Evolutionary conservation across 306 rosid species (phyloP).

Genomic region (Chamaecrista fasciculata): DNA sequence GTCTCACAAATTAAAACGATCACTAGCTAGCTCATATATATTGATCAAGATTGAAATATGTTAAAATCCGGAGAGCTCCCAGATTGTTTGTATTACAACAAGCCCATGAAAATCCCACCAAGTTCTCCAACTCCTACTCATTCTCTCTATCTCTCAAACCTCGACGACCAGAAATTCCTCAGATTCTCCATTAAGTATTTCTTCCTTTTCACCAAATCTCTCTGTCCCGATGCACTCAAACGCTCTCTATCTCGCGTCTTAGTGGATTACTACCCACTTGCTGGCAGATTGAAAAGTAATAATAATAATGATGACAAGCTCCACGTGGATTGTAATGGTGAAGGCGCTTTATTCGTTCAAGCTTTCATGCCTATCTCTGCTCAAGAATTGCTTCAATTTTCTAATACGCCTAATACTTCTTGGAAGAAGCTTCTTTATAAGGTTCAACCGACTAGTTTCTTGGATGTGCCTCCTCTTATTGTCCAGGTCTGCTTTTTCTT

Average conservation of each 20-base stretch:
- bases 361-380: constrained; percentile 72
- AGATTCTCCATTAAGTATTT: constrained; percentile 77
- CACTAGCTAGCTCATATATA: no score
- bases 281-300: constrained; percentile 59
- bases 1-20: no score
- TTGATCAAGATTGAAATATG: constrained; percentile 35
- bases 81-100: constrained; percentile 51
- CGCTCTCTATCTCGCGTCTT: constrained; percentile 60
- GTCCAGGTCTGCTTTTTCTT: constrained; percentile 58
- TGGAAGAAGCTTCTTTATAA: constrained; percentile 71
- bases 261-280: constrained; percentile 79
- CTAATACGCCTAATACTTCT: constrained; percentile 56
- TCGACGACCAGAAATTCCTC: constrained; percentile 82
- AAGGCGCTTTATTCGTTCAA: constrained; percentile 77
- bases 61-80: constrained; percentile 62
- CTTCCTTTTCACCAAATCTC: constrained; percentile 52
- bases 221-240: constrained; percentile 49
- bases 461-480: constrained; percentile 83
- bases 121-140: constrained; percentile 69
- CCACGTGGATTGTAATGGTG: constrained; percentile 73
- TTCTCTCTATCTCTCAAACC: constrained; percentile 69
- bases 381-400: constrained; percentile 47
- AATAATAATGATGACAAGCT: constrained; percentile 55
- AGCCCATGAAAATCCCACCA: constrained; percentile 48
- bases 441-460: constrained; percentile 56